Evolutionary conservation across 2,329 filamentous ascomycete genomes (phyloP).

Genomic region (Lachnum nothofagi): DNA sequence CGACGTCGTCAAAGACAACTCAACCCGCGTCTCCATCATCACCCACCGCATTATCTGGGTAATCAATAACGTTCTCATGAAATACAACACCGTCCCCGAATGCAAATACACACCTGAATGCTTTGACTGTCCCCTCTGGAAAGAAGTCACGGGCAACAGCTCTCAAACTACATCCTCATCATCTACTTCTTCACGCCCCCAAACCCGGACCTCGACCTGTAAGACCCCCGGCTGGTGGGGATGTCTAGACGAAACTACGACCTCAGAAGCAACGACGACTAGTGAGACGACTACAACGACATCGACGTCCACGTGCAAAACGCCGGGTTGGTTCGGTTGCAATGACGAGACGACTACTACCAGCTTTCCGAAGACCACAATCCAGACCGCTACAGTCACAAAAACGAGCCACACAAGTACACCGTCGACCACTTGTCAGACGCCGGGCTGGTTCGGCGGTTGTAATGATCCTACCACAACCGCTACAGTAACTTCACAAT

Average conservation of each 20-base stretch:
- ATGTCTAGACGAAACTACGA: slow-evolving; percentile 40
- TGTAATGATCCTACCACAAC: slow-evolving; percentile 45
- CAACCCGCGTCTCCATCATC: slow-evolving; percentile 85
- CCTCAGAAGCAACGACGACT: slow-evolving; percentile 24
- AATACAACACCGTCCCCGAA: slow-evolving; percentile 73
- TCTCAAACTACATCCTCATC: slow-evolving; percentile 68
- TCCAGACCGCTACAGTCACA: slow-evolving; percentile 24
- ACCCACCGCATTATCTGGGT: slow-evolving; percentile 87
- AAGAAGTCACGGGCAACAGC: slow-evolving; percentile 69
- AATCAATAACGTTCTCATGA: slow-evolving; percentile 79
- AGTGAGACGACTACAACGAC: slow-evolving; percentile 30
- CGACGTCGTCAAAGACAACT: slow-evolving; percentile 85
- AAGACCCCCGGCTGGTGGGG: slow-evolving; percentile 82
- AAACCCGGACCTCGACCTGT: slow-evolving; percentile 77
- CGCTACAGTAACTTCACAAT: slow-evolving; percentile 31
- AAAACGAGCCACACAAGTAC: slow-evolving; percentile 24
- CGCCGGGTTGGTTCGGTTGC: slow-evolving; percentile 44
- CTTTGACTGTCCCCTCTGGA: slow-evolving; percentile 87
- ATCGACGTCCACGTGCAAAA: slow-evolving; percentile 38
- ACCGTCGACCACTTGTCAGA: slow-evolving; percentile 34
- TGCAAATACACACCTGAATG: slow-evolving; percentile 76
- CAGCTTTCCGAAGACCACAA: slow-evolving; percentile 30
- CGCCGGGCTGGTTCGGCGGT: slow-evolving; percentile 43
- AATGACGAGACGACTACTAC: slow-evolving; percentile 44
- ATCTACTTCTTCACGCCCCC: slow-evolving; percentile 54